phyloP scores from a whole-genome alignment of 2,329 filamentous ascomycete genomes.

The Onygena corvina region DNA sequence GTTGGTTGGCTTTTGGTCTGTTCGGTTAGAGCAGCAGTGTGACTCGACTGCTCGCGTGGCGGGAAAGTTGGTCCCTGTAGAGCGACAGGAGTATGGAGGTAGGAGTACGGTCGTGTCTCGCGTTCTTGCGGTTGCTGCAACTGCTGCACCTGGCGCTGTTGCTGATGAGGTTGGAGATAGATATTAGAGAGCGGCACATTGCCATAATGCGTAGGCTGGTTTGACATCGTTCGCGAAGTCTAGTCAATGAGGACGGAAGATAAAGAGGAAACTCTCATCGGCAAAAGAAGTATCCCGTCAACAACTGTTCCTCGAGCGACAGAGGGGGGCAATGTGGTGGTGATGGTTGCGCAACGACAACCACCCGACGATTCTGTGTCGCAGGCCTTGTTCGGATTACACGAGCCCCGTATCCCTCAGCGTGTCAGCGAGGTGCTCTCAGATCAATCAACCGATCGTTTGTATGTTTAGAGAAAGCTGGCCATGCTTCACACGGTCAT shows the following conservation, averaged over 20 bases:
- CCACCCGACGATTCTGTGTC: background rate
- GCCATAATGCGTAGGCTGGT: background rate
- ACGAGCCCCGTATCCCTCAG: background rate
- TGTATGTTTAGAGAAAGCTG: too few species aligned
- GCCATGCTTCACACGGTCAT: too few species aligned
- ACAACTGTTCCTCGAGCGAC: background rate
- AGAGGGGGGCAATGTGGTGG: background rate
- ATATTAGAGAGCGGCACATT: background rate
- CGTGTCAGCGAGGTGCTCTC: background rate
- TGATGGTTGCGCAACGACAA: background rate
- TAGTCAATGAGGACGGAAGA: background rate
- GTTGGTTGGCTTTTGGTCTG: background rate
- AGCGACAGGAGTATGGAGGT: conserved; percentile 14
- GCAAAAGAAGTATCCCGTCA: background rate
- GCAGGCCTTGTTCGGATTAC: background rate
- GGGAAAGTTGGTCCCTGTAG: conserved; percentile 12
- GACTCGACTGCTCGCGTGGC: background rate
- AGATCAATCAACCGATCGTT: too few species aligned
- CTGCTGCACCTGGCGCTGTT: conserved; percentile 22
- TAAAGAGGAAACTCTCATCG: background rate
- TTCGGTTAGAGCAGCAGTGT: background rate
- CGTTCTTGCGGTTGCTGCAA: background rate
- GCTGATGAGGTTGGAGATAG: background rate
- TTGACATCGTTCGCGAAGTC: background rate
- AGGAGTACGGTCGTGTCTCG: conserved; percentile 12